Percentiles rank a stretch among this genome's conserved stretches.
Conservation (phyloP, 192 early-diverging fungal species). For the Obelidium mucronatum region DNA sequence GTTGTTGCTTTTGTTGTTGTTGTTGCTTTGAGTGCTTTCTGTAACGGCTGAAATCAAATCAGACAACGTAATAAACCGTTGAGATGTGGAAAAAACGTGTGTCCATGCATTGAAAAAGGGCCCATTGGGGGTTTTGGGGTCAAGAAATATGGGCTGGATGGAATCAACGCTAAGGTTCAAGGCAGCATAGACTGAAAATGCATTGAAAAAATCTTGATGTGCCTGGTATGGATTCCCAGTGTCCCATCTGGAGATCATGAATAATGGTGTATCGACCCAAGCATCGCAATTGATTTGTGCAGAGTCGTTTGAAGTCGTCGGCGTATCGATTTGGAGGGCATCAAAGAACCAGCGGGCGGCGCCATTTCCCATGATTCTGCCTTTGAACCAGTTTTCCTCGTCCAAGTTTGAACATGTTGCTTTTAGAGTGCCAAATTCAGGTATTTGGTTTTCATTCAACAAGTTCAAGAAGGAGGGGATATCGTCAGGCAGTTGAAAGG, state of each 20-base stretch:
- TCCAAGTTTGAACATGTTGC: conserved; percentile 10
- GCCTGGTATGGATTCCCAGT: conserved; percentile 42
- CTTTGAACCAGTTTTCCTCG: conserved; percentile 28
- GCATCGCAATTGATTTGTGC: conserved; percentile 18
- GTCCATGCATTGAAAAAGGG: conserved; percentile 29
- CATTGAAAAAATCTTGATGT: conserved; percentile 39
- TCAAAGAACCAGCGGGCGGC: conserved; percentile 34
- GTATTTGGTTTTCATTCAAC: background rate
- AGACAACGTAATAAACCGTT: background rate
- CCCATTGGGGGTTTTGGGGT: conserved; percentile 20
- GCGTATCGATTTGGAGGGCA: background rate
- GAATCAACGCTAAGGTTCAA: conserved; percentile 8
- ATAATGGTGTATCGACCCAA: conserved; percentile 15
- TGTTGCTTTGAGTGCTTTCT: too few relatives aligned
- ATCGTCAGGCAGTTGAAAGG: background rate
- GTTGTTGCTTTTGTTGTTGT: too few relatives aligned
- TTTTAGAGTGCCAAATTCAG: conserved; percentile 8
- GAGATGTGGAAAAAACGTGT: conserved; percentile 17
- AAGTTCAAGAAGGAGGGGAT: background rate
- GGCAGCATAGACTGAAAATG: conserved; percentile 33
- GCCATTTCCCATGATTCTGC: conserved; percentile 18
- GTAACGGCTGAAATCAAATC: background rate
- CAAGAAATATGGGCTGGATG: conserved; percentile 36
- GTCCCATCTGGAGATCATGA: conserved; percentile 34
- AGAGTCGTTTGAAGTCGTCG: background rate